Evolutionary conservation across 345 rosid species (phyloP), one percentile per base, ranked within the genome.

Genomic region (Eucalyptus cladocalyx): DNA sequence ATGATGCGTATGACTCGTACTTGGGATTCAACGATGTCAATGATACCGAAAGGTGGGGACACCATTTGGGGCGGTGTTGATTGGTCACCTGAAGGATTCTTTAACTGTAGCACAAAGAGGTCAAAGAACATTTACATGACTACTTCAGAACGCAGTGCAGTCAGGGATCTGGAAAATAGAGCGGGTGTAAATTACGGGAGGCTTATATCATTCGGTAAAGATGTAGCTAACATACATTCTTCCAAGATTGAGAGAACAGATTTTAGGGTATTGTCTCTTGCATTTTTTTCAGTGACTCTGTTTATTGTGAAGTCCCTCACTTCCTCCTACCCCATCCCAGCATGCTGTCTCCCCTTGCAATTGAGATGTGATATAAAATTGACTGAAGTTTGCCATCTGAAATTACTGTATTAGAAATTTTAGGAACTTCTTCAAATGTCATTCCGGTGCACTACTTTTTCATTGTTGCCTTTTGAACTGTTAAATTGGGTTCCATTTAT

Each of bases 41-140:
- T 95, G 96, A 91, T 95, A 90, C 97, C 96, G 26, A 94, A 93
- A 92, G 97, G 97, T 18, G 97, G 97, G 88, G 97, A 94, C 7
- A 93, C 96, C 42, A 92, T 95, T 49, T 95, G 96, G 97, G 97
- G 97, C 26, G 92, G 92, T 83, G 93, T 94, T 87, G 96, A 94
- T 91, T 94, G 95, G 96, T 93, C 97, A 48, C 96, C 97, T 80
- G 96, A 95, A 90, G 94, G 89, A 58, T 89, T 87, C 81, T 91
- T 90, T 90, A 86, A 40, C 42, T 89, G 93, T 91, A 88, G 91
- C 86, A 62, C 80, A 67, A 93, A 89, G 65, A 91, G 89, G 88
- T 88, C 17, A 43, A 93, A 88, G 91, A 91, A 89, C 90, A 91
- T 92, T 86, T 76, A 86, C 80, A 90, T 89, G 17, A 51, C 18